phyloP scores from a whole-genome alignment of 371 early-diverging fungal species.

The Mucor lusitanicus region DNA sequence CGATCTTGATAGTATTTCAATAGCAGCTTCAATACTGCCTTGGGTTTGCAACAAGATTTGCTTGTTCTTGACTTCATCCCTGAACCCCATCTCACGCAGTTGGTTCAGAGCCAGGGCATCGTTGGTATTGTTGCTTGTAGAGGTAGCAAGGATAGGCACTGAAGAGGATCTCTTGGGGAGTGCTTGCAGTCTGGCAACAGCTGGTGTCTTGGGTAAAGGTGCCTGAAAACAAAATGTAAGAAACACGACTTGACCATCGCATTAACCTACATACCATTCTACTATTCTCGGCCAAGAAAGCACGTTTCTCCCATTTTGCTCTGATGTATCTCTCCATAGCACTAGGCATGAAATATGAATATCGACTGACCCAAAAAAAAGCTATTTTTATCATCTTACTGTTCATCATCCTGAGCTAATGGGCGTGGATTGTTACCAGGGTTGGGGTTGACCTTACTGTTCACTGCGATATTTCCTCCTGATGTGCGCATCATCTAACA shows the following conservation, averaged over 20 bases:
- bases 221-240: neutral
- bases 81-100: conserved; percentile 80
- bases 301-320: conserved; percentile 90
- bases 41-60: conserved; percentile 68
- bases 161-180: conserved; percentile 48
- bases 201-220: conserved; percentile 6
- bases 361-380: neutral
- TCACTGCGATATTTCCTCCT: conserved; percentile 88
- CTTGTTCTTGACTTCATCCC: conserved; percentile 58
- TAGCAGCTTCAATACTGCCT: conserved; percentile 73
- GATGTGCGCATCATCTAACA: conserved; percentile 56
- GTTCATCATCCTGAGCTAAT: conserved; percentile 64
- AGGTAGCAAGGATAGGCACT: conserved; percentile 28
- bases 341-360: conserved; percentile 31
- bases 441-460: conserved; percentile 70
- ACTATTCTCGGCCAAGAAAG: conserved; percentile 54
- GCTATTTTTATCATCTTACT: conserved; percentile 34
- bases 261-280: conserved; percentile 7
- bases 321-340: conserved; percentile 91
- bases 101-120: conserved; percentile 10
- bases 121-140: conserved; percentile 4
- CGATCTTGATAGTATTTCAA: conserved; percentile 65
- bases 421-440: conserved; percentile 70
- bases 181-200: conserved; percentile 13
- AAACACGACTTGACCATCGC: neutral